These are phyloP conservation scores for Pinus albicaulis DNA, from an alignment of 75 land plant species.

Conservation along the genomic window DNA sequence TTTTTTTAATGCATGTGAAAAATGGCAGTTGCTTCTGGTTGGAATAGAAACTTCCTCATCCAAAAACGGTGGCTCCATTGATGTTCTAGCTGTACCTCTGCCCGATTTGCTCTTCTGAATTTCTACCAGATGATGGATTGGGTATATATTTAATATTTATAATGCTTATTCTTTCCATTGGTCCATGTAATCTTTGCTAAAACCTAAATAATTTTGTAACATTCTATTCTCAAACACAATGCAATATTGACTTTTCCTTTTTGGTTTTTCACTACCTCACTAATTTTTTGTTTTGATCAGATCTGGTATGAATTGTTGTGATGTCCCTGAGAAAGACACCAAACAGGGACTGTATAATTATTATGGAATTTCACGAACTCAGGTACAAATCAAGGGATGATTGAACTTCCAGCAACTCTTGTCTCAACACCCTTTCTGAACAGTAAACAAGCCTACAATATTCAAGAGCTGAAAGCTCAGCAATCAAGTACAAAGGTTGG, in stretches of 20 bases:
- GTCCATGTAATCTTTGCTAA: too few relatives aligned
- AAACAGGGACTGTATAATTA: constrained; percentile 46
- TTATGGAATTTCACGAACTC: constrained; percentile 23
- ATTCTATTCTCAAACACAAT: background rate
- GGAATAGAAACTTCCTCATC: constrained; percentile 35
- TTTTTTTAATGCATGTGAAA: constrained; percentile 70
- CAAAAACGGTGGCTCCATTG: constrained; percentile 75
- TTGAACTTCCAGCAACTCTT: constrained; percentile 8
- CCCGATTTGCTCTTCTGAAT: background rate
- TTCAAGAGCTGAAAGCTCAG: background rate
- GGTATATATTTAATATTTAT: background rate
- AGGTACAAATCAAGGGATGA: constrained; percentile 4
- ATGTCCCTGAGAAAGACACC: constrained; percentile 64
- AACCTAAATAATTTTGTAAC: background rate
- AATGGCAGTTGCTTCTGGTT: constrained; percentile 84
- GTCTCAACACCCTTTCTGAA: constrained; percentile 9
- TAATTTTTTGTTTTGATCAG: constrained; percentile 23
- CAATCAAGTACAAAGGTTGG: constrained; percentile 6
- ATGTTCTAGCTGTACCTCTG: constrained; percentile 89
- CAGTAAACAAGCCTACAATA: constrained; percentile 15
- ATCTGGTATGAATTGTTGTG: constrained; percentile 85
- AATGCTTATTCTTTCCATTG: background rate
- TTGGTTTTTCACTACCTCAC: background rate
- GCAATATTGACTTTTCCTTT: background rate
- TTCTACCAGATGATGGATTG: background rate